Percentiles rank a stretch among this genome's conserved stretches.
phyloP scores from a whole-genome alignment of 2,329 filamentous ascomycete genomes.

The Ophioceras dolichostomum region DNA sequence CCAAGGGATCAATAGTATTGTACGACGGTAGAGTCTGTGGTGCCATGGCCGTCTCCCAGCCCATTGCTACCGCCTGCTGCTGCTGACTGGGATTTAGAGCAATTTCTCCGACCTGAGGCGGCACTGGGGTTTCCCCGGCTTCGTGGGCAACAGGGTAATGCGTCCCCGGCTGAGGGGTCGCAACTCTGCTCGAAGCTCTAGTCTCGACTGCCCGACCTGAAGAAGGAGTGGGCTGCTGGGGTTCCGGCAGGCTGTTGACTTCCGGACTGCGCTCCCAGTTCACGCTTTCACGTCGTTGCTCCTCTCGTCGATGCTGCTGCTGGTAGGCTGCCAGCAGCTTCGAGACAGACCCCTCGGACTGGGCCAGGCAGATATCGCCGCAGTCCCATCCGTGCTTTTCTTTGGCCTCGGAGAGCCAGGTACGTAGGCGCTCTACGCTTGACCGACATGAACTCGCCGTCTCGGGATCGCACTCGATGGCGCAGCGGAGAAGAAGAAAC shows the following conservation, averaged over 20 bases:
- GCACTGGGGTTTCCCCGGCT: no score
- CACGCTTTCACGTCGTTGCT: no score
- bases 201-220: no score
- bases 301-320: no score
- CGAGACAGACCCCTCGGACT: conserved; percentile 33
- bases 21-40: neutral
- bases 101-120: no score
- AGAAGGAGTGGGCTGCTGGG: neutral
- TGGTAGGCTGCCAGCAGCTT: conserved; percentile 16
- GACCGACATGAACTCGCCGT: conserved; percentile 18
- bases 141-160: neutral
- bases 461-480: conserved; percentile 34
- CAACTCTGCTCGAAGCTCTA: no score
- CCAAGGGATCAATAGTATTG: neutral
- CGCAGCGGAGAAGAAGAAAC: conserved; percentile 7
- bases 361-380: conserved; percentile 33
- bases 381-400: conserved; percentile 33
- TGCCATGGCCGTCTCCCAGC: neutral
- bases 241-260: neutral
- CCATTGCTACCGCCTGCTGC: neutral
- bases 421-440: conserved; percentile 15
- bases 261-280: neutral
- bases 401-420: conserved; percentile 27
- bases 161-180: neutral
- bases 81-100: no score